Base-by-base conservation (phyloP, 2,329 filamentous ascomycete species). In the Talaromyces sp. region DNA sequence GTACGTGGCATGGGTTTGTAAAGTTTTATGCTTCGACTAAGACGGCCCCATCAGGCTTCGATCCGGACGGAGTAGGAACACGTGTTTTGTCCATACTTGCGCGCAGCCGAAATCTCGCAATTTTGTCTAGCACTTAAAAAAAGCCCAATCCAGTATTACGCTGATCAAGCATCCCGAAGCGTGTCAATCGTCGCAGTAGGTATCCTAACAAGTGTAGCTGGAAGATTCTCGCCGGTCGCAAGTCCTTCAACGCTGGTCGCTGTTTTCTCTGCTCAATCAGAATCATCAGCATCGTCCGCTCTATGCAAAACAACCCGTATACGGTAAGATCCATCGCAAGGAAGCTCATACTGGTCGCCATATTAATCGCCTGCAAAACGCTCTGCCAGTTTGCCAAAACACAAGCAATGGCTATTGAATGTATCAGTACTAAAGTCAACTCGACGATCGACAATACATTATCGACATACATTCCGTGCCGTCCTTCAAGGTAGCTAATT, bases 381-480 rank as follows among this genome's bases (percentile, higher is more conserved):
- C 86, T 88, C 62, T 87, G 84, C 87, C 87, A 89, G 72, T 89
- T 89, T 45, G 85, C 84, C 71, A 89, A 80, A n/a, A 89, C 87
- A 54, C 84, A 85, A 63, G 87, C 87, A 65, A 89, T 85, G 67
- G 86, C 86, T 86, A 73, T 27, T 19, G 52, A 57, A 66, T 22
- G 50, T 63, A 33, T 62, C 19, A 66, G 65, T 33, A 56, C 37
- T 45, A 19, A 16, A 59, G 8, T 16, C 8, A 14, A 33, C 19
- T 16, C 9, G 16, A 11, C 22, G 11, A 37, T 16, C 10, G 9
- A 37, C 19, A 37, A 24, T 50, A 52, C 58, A 60, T 24, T 45
- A 31, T 41, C 47, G 50, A 37, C 54, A 52, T 65, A 86, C 84
- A 84, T 81, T 89, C 86, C 6, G 87, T 87, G 16, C 87, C 87